phyloP scores from a whole-genome alignment of 208 protist genomes.

The Trypanosoma theileri region DNA sequence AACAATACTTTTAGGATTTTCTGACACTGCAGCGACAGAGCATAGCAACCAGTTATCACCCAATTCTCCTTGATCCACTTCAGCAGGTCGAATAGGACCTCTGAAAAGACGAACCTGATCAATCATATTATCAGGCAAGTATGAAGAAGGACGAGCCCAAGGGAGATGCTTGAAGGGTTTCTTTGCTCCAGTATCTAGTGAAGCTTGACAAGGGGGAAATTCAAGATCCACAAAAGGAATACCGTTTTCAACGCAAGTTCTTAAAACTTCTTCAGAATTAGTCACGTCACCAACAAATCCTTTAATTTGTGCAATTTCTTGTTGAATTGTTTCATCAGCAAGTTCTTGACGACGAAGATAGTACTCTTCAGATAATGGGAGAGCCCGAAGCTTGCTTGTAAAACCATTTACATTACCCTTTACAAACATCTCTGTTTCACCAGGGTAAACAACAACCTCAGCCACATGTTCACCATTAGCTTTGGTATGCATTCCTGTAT shows the following conservation, averaged over 20 bases:
- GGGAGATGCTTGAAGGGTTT: slow-evolving; percentile 63
- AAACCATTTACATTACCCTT: slow-evolving; percentile 59
- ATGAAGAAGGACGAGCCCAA: slow-evolving; percentile 61
- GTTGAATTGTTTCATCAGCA: slow-evolving; percentile 32
- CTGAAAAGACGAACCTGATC: slow-evolving; percentile 71
- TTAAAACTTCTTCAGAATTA: slow-evolving; percentile 52
- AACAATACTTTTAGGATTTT: slow-evolving; percentile 43
- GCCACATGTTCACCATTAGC: slow-evolving; percentile 40
- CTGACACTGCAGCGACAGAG: slow-evolving; percentile 51
- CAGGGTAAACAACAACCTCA: slow-evolving; percentile 65
- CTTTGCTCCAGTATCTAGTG: slow-evolving; percentile 46
- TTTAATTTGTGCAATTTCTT: slow-evolving; percentile 49
- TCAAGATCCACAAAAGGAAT: slow-evolving; percentile 72
- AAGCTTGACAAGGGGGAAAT: slow-evolving; percentile 66
- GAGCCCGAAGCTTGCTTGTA: slow-evolving; percentile 61
- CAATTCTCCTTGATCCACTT: slow-evolving; percentile 58
- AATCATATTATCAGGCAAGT: slow-evolving; percentile 49
- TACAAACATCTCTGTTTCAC: slow-evolving; percentile 79
- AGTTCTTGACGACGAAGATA: slow-evolving; percentile 35
- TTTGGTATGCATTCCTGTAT: slow-evolving; percentile 47
- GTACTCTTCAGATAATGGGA: slow-evolving; percentile 63
- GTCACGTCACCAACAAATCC: slow-evolving; percentile 38
- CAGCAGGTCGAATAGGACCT: slow-evolving; percentile 34
- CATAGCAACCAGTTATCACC: slow-evolving; percentile 81
- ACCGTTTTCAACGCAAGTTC: slow-evolving; percentile 49